phyloP scores from a whole-genome alignment of 306 rosid genomes.

The Medicago truncatula region MtrunA17r5.0-ANR NC_053047.1:4312501-4313000 shows the following conservation, averaged over 20 bases:
- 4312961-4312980: constrained; percentile 3
- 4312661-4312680: constrained; percentile 5
- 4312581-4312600: neutral
- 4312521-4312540: neutral
- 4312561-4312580: neutral
- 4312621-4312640: constrained; percentile 36
- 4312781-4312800: neutral
- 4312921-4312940: neutral
- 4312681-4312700: constrained; percentile 5
- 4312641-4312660: constrained; percentile 21
- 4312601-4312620: neutral
- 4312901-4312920: neutral
- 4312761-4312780: neutral
- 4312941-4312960: neutral
- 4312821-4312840: neutral
- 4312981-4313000: neutral
- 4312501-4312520: neutral
- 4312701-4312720: constrained; percentile 16
- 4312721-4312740: neutral
- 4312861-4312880: neutral
- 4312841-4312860: neutral
- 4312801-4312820: neutral
- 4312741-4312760: neutral
- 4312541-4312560: neutral
- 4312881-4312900: neutral